Base-by-base conservation (phyloP, 2,329 filamentous ascomycete species). In the Hymenotorrendiella dingleyae region DNA sequence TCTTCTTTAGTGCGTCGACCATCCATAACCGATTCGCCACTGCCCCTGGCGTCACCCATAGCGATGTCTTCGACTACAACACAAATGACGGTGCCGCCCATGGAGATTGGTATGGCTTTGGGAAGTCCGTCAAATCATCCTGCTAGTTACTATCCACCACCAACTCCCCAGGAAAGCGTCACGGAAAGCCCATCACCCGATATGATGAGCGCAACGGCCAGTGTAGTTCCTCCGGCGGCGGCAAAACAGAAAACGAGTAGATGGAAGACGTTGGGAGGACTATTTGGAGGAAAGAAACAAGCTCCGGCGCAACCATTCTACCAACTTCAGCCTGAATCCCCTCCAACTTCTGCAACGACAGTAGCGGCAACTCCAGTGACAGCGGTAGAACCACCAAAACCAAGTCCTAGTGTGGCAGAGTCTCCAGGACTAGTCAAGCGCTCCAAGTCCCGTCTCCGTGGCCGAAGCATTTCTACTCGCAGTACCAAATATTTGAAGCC, bases 21-120 rank as follows among this genome's bases (percentile, higher is more conserved):
- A 17, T 21, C 14, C 24, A 11, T 19, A 28, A 26, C 14, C 12
- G 22, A 35, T 42, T 43, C 46, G 20, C 38, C 52, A 22, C 26
- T 41, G 6, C 50, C 49, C n/a, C 50, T 48, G 20, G 49, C 53
- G 7, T 51, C 54, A 16, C 46, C 50, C 28, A 44, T 50, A 36
- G 30, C 38, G 14, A 26, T 24, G 16, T 33, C 40, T 16, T 19
- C 24, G 11, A 23, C 40, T 16, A 36, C 16, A 33, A 48, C 33
- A 14, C n/a, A n/a, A n/a, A 53, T 53, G 48, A 39, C 47, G n/a
- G 46, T 47, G 17, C 36, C 40, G 28, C 43, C 44, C 6, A 42
- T 40, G 24, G 50, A 52, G 53, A 88, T 89, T 48, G 85, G 85
- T 8, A 81, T 89, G 72, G 84, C 84, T 1, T 65, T 88, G 43